Conservation (phyloP, 2,329 filamentous ascomycete species). For the Aspergillus sp. region DNA sequence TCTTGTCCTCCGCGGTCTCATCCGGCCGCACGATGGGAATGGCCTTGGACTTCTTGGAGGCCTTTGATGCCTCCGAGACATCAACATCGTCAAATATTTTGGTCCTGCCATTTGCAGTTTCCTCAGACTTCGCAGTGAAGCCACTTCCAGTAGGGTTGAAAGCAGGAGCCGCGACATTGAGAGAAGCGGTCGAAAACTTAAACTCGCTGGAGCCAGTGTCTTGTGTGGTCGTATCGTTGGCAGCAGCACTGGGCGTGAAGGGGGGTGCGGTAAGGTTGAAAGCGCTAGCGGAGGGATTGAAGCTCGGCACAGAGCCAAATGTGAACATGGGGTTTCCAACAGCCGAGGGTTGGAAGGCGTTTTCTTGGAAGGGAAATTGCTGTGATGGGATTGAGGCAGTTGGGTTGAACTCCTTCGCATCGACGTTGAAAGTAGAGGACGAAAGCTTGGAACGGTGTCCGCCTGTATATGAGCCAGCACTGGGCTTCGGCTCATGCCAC, state of each 20-base stretch:
- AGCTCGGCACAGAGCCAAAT: conserved; percentile 31
- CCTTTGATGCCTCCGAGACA: conserved; percentile 63
- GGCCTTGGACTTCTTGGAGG: conserved; percentile 74
- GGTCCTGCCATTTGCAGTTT: conserved; percentile 25
- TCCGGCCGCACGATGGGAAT: conserved; percentile 75
- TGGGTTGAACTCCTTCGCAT: conserved; percentile 81
- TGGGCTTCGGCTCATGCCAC: conserved; percentile 39
- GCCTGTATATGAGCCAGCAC: conserved; percentile 38
- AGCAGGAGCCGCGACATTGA: conserved; percentile 73
- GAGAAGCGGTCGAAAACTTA: conserved; percentile 68
- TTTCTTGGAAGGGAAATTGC: conserved; percentile 46
- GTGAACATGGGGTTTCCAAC: conserved; percentile 31
- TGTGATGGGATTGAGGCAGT: conserved; percentile 53
- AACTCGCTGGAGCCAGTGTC: conserved; percentile 47
- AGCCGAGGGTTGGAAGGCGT: conserved; percentile 46
- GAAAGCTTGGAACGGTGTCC: conserved; percentile 70
- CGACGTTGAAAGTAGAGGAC: conserved; percentile 80
- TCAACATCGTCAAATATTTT: conserved; percentile 71
- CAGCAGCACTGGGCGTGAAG: conserved; percentile 61
- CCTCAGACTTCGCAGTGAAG: conserved; percentile 26
- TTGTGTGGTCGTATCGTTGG: conserved; percentile 19
- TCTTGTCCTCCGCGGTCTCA: conserved; percentile 49
- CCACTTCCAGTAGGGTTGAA: conserved; percentile 64
- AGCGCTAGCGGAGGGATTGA: conserved; percentile 45
- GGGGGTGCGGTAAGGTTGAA: conserved; percentile 71